phyloP scores from a whole-genome alignment of 78 protist genomes.

The Neovahlkampfia damariscottae region DNA sequence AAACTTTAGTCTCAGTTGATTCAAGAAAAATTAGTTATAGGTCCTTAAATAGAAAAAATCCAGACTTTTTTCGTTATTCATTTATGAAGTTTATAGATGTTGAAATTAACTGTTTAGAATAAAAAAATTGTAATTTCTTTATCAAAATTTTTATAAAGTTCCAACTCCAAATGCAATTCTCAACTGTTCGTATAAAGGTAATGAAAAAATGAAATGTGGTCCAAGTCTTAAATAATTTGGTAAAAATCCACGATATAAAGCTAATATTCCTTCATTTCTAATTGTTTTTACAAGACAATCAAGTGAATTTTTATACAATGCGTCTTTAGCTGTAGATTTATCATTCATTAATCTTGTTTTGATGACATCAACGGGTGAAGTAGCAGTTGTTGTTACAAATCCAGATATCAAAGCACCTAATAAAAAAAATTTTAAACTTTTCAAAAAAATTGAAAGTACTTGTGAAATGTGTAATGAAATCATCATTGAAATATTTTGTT shows the following conservation, averaged over 20 bases:
- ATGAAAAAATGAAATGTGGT: constrained; percentile 35
- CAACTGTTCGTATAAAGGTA: constrained; percentile 24
- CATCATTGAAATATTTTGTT: not conserved
- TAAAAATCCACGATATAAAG: constrained; percentile 12
- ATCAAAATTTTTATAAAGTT: too few species aligned
- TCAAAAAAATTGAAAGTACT: too few species aligned
- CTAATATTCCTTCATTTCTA: not conserved
- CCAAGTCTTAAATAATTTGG: constrained; percentile 24
- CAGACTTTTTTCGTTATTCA: too few species aligned
- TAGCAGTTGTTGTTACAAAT: not conserved
- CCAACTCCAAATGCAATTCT: not conserved
- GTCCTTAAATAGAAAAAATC: too few species aligned
- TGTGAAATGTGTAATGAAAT: too few species aligned
- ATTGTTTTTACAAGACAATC: constrained; percentile 19
- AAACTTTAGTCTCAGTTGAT: too few species aligned
- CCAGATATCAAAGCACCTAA: not conserved
- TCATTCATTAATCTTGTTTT: constrained; percentile 34
- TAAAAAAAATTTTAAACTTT: constrained; percentile 5
- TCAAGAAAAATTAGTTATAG: too few species aligned
- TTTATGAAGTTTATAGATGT: too few species aligned
- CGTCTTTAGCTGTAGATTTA: not conserved
- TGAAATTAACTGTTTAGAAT: too few species aligned
- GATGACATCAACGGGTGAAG: constrained; percentile 27
- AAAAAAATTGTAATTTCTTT: too few species aligned
- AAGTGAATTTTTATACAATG: not conserved